Evolutionary conservation across 2,329 filamentous ascomycete genomes (phyloP).

Genomic region (Podosphaera leucotricha): DNA sequence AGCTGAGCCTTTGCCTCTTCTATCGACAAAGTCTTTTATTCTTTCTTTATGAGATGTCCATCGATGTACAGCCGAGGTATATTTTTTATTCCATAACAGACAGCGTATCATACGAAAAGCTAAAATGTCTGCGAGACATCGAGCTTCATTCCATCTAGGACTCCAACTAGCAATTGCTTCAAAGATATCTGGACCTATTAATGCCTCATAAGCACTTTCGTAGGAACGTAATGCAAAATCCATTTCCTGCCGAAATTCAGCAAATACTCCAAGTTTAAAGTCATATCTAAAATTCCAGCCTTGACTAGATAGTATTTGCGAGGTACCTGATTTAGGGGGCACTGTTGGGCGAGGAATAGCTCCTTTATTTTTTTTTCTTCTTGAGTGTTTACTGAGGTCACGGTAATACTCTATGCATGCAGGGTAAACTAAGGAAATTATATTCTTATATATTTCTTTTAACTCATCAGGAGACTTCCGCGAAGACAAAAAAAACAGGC

Average conservation of each 20-base stretch:
- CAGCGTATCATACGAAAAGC: slow-evolving; percentile 64
- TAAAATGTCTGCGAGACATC: slow-evolving; percentile 62
- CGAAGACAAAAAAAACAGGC: slow-evolving; percentile 59
- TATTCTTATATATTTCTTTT: slow-evolving; percentile 45
- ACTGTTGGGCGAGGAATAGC: slow-evolving; percentile 58
- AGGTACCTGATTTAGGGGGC: slow-evolving; percentile 62
- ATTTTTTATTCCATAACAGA: slow-evolving; percentile 55
- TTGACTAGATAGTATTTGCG: slow-evolving; percentile 59
- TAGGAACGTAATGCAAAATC: slow-evolving; percentile 70
- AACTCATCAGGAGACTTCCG: slow-evolving; percentile 49
- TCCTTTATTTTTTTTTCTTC: slow-evolving; percentile 67
- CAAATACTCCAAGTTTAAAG: slow-evolving; percentile 74
- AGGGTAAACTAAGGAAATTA: slow-evolving; percentile 50
- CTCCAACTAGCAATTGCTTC: slow-evolving; percentile 81
- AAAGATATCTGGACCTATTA: slow-evolving; percentile 64
- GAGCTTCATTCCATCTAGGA: slow-evolving; percentile 75
- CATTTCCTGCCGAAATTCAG: slow-evolving; percentile 83
- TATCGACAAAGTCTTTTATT: slow-evolving; percentile 55
- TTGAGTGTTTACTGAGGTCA: slow-evolving; percentile 74
- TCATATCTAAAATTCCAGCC: slow-evolving; percentile 92
- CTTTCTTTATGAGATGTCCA: slow-evolving; percentile 60
- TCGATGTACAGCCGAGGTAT: slow-evolving; percentile 54
- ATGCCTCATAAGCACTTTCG: slow-evolving; percentile 61
- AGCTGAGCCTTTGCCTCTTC: slow-evolving; percentile 59
- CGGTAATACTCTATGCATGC: slow-evolving; percentile 74